Evolutionary conservation across 2,329 filamentous ascomycete species (phyloP), one percentile per base, ranked within the genome.

Genomic region (Eutypa lata): DNA sequence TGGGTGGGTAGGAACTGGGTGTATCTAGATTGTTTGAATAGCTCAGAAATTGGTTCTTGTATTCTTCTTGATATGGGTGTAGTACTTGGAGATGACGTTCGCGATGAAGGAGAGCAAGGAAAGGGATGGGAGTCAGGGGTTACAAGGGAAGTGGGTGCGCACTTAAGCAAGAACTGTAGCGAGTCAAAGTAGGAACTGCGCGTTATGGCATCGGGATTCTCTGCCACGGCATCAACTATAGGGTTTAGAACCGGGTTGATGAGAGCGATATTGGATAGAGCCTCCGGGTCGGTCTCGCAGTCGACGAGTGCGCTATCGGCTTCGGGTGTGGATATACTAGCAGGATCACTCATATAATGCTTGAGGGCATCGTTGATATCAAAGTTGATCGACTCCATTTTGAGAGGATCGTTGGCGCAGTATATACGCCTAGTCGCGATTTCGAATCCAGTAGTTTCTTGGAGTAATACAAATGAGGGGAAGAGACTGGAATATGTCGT

Each of bases 361-460:
- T 96, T 97, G 72, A 97, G 88, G 60, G 91, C 91, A 77, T 96
- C 89, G 71, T 97, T 96, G 73, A 99, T 90, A 72, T 97, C 90
- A 76, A 99, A 99, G 67, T 87, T 82, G 69, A 91, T 82, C 76
- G 89, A 89, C 66, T 79, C 88, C 86, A 88, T 88, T 69, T 28
- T 45, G 22, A 2, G 26, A 6, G 16, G 38, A 21, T 42, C 38
- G 18, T 42, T 3, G 38, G 18, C 38, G 59, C 71, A 64, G 67
- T 21, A 16, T 4, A n/a, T 21, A 7, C 31, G 13, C 19, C 13
- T n/a, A 18, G 21, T 48, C 24, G 24, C 14, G n/a, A 7, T 37
- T 16, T 48, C n/a, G 28, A 31, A 21, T 2, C 46, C 38, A 21
- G 26, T 31, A 10, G 26, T 31, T 31, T 10, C n/a, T n/a, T n/a